Percentiles rank a stretch among this genome's conserved stretches.
phyloP scores from a whole-genome alignment of 1,284 basidiomycete species.

The Moniliella sp. region DNA sequence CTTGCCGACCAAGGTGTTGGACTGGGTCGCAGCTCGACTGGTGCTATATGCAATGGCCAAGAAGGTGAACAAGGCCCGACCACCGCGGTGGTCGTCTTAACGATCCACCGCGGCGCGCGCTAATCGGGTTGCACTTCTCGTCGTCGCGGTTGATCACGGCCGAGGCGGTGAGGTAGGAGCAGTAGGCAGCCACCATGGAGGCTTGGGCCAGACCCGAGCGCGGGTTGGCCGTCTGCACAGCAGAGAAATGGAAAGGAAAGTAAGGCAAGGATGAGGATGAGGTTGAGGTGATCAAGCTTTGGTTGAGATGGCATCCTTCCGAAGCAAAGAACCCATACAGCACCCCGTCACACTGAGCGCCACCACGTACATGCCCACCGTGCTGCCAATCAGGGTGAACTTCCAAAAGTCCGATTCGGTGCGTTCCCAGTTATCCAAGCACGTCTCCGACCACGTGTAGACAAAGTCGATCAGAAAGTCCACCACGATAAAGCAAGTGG shows the following conservation, averaged over 20 bases:
- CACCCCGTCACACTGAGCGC: constrained; percentile 64
- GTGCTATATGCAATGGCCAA: constrained; percentile 93
- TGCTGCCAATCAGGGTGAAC: constrained; percentile 83
- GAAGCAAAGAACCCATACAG: constrained; percentile 80
- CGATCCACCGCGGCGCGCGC: constrained; percentile 42
- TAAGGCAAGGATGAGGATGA: constrained; percentile 60
- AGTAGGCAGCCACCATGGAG: constrained; percentile 87
- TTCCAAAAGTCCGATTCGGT: constrained; percentile 73
- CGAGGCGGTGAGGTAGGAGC: constrained; percentile 81
- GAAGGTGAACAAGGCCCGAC: constrained; percentile 91
- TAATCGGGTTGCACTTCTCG: constrained; percentile 64
- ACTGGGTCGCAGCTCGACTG: constrained; percentile 80
- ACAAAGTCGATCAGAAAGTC: constrained; percentile 96
- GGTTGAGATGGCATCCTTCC: constrained; percentile 66
- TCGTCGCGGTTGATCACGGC: constrained; percentile 81
- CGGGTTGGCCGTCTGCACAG: constrained; percentile 76
- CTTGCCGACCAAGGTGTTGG: constrained; percentile 62
- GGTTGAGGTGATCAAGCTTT: constrained; percentile 86
- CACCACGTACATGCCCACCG: constrained; percentile 61
- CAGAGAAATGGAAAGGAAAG: constrained; percentile 63
- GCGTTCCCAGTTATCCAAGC: constrained; percentile 80
- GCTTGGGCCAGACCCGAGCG: constrained; percentile 84
- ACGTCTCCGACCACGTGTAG: constrained; percentile 91
- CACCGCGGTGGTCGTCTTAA: constrained; percentile 66
- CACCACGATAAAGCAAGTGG: constrained; percentile 73